A percentile compares a stretch with the other conserved stretches of the same genome.
phyloP scores from a whole-genome alignment of 78 protist species.

The Polysphondylium violaceum region DNA sequence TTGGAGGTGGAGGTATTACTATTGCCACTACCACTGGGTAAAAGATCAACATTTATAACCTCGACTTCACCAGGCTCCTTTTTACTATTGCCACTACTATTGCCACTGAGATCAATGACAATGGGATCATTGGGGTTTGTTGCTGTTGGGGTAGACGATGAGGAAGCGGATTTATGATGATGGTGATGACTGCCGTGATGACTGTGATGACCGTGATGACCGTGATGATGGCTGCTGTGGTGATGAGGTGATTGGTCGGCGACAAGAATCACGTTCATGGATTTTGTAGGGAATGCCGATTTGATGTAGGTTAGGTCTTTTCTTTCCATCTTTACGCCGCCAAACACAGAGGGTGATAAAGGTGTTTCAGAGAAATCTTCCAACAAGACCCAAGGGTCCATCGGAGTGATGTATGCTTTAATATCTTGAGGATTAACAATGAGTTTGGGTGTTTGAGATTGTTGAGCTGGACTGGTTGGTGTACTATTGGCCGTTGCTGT shows the following conservation, averaged over 20 bases:
- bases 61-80: constrained; percentile 2
- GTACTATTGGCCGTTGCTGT: background rate
- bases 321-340: constrained; percentile 67
- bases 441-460: background rate
- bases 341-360: constrained; percentile 43
- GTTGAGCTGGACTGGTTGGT: background rate
- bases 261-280: background rate
- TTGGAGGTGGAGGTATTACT: background rate
- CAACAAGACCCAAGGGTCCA: constrained; percentile 70
- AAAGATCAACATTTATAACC: background rate
- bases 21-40: background rate
- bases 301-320: constrained; percentile 58
- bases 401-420: constrained; percentile 41
- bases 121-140: background rate
- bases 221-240: background rate
- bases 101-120: background rate
- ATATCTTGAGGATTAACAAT: constrained; percentile 34
- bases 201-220: background rate
- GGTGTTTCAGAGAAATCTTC: constrained; percentile 75
- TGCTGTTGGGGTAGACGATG: background rate
- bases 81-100: background rate
- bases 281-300: constrained; percentile 52
- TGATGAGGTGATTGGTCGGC: background rate
- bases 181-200: background rate
- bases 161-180: background rate